phyloP scores from a whole-genome alignment of 129 eudicot genomes.

The Tagetes patula region DNA sequence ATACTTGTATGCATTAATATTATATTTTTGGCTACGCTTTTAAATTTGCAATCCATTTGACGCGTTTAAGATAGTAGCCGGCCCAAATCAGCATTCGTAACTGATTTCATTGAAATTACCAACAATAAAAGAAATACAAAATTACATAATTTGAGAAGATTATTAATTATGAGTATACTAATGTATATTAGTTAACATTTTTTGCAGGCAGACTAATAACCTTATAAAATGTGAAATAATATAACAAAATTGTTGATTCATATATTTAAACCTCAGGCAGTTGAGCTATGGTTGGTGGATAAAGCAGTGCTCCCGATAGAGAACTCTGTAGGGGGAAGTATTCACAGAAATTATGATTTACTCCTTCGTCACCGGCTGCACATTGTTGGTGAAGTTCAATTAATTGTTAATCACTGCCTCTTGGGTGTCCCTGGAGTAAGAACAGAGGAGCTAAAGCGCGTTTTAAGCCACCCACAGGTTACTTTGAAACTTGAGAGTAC shows the following conservation, averaged over 20 bases:
- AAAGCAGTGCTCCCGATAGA: constrained; percentile 95
- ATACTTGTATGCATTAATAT: neutral
- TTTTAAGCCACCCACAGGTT: constrained; percentile 94
- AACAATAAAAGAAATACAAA: neutral
- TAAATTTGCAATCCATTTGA: no score
- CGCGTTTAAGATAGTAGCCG: neutral
- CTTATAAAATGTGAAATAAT: neutral
- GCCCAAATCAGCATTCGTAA: neutral
- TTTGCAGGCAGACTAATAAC: neutral
- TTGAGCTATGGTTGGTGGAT: constrained; percentile 91
- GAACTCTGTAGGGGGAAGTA: constrained; percentile 92
- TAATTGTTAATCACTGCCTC: constrained; percentile 87
- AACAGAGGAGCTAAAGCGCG: constrained; percentile 84
- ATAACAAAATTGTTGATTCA: constrained; percentile 4
- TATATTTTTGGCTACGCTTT: neutral
- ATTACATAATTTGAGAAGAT: neutral
- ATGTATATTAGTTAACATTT: neutral
- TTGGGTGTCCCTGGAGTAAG: constrained; percentile 89
- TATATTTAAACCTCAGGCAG: constrained; percentile 58
- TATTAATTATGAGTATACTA: neutral
- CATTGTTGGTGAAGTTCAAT: constrained; percentile 91
- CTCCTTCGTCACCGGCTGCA: constrained; percentile 91
- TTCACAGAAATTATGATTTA: constrained; percentile 85
- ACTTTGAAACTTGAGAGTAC: neutral
- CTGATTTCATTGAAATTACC: no score